Conservation (phyloP, 2,329 filamentous ascomycete genomes). For the Rachicladosporium sp. region DNA sequence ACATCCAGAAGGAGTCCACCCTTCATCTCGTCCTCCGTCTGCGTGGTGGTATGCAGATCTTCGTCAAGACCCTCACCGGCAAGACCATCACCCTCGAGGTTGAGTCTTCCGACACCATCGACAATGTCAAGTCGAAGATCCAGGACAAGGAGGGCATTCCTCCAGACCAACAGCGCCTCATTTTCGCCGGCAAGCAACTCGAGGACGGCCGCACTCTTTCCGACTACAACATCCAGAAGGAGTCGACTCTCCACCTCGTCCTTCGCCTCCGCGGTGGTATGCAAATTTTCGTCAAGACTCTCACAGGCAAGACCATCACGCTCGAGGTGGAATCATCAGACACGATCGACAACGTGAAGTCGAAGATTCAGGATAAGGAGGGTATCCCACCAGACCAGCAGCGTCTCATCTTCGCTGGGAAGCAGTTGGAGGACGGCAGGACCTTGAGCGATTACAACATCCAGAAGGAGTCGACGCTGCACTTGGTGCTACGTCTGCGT, state of each 20-base stretch:
- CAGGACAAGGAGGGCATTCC: conserved; percentile 73
- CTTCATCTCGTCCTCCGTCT: conserved; percentile 53
- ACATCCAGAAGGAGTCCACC: conserved; percentile 67
- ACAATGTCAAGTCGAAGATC: conserved; percentile 91
- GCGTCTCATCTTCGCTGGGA: conserved; percentile 87
- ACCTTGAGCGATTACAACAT: conserved; percentile 91
- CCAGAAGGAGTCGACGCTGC: conserved; percentile 55
- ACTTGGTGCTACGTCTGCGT: conserved; percentile 51
- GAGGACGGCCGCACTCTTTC: conserved; percentile 86
- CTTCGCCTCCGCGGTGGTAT: conserved; percentile 90
- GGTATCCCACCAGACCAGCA: conserved; percentile 94
- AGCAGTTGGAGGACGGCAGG: conserved; percentile 88
- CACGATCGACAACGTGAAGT: conserved; percentile 99
- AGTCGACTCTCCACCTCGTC: conserved; percentile 92
- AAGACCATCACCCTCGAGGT: conserved; percentile 94
- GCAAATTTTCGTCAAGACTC: conserved; percentile 84
- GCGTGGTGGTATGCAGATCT: conserved; percentile 57
- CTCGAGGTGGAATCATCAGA: conserved; percentile 96
- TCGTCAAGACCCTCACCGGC: conserved; percentile 44
- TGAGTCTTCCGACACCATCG: conserved; percentile 79
- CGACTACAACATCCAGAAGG: conserved; percentile 95
- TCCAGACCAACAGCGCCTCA: conserved; percentile 85
- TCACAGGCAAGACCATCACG: conserved; percentile 98
- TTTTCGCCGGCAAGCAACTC: conserved; percentile 27
- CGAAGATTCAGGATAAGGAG: conserved; percentile 98